A percentile compares a stretch with the other conserved stretches of the same genome.
phyloP scores from a whole-genome alignment of 2,329 filamentous ascomycete genomes.

The Aspergillus thermomutatus region DNA sequence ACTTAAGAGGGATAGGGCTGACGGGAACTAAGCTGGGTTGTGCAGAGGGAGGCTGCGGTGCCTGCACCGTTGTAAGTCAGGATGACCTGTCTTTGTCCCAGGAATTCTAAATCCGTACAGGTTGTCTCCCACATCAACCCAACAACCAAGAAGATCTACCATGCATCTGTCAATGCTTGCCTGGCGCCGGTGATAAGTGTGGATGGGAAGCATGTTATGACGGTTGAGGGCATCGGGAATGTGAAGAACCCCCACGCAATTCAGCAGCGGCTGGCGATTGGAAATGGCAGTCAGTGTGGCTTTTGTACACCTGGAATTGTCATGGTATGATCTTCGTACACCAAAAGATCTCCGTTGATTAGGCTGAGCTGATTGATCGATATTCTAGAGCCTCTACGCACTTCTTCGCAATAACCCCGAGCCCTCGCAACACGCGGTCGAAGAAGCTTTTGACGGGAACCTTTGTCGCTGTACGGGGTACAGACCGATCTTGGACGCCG shows the following conservation, averaged over 20 bases:
- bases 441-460: slow-evolving; percentile 97
- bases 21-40: slow-evolving; percentile 97
- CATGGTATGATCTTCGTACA: slow-evolving; percentile 56
- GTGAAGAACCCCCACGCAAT: slow-evolving; percentile 81
- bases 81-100: neutral
- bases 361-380: slow-evolving; percentile 5
- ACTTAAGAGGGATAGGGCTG: slow-evolving; percentile 84
- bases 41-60: slow-evolving; percentile 93
- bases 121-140: slow-evolving; percentile 90
- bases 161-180: slow-evolving; percentile 95
- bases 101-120: slow-evolving; percentile 33
- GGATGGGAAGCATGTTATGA: slow-evolving; percentile 97
- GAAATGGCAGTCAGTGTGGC: slow-evolving; percentile 88
- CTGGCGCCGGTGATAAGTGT: slow-evolving; percentile 87
- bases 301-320: slow-evolving; percentile 98
- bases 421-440: slow-evolving; percentile 77
- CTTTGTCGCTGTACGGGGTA: slow-evolving; percentile 95
- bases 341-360: no score
- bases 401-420: slow-evolving; percentile 77
- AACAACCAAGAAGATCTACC: slow-evolving; percentile 87
- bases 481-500: slow-evolving; percentile 87
- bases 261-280: slow-evolving; percentile 86
- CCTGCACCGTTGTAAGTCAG: slow-evolving; percentile 37
- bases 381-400: slow-evolving; percentile 74
- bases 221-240: slow-evolving; percentile 91